phyloP scores from a whole-genome alignment of 179 eudicot genomes.

The Patellifolia procumbens region DNA sequence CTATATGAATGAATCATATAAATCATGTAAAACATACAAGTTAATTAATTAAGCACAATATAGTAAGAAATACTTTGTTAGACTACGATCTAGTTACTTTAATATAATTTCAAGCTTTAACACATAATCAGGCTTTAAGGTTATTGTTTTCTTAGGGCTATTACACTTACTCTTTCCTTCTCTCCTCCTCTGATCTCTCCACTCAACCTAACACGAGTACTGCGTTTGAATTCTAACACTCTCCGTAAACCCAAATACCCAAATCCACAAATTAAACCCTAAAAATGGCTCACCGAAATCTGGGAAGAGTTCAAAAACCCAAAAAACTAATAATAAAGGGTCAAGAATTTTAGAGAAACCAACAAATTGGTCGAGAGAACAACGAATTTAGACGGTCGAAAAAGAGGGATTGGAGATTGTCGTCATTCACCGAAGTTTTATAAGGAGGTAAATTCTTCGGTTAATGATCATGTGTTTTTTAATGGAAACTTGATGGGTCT shows the following conservation, averaged over 20 bases:
- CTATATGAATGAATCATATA: too few relatives aligned
- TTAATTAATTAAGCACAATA: too few relatives aligned
- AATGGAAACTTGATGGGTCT: background rate
- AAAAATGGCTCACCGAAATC: slow-evolving; percentile 5
- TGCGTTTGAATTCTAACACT: slow-evolving; percentile 14
- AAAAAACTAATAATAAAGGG: background rate
- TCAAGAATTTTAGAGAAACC: slow-evolving; percentile 19
- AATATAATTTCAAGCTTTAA: too few relatives aligned
- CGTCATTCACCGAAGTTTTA: slow-evolving; percentile 47
- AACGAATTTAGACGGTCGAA: slow-evolving; percentile 14
- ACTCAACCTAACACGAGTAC: too few relatives aligned
- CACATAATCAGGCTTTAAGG: too few relatives aligned
- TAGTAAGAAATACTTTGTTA: too few relatives aligned
- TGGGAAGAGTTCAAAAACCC: slow-evolving; percentile 10
- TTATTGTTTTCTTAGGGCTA: too few relatives aligned
- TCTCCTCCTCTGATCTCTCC: too few relatives aligned
- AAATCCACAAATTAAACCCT: background rate
- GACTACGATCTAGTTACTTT: too few relatives aligned
- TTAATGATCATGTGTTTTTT: background rate
- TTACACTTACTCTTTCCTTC: too few relatives aligned
- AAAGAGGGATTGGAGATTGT: slow-evolving; percentile 12
- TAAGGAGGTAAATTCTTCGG: slow-evolving; percentile 19
- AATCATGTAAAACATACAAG: too few relatives aligned
- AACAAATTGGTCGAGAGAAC: slow-evolving; percentile 32
- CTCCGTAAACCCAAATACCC: slow-evolving; percentile 26